These are phyloP conservation scores for Gossypium sturtianum DNA, from an alignment of 345 rosid genomes.

Conservation along the genomic window DNA sequence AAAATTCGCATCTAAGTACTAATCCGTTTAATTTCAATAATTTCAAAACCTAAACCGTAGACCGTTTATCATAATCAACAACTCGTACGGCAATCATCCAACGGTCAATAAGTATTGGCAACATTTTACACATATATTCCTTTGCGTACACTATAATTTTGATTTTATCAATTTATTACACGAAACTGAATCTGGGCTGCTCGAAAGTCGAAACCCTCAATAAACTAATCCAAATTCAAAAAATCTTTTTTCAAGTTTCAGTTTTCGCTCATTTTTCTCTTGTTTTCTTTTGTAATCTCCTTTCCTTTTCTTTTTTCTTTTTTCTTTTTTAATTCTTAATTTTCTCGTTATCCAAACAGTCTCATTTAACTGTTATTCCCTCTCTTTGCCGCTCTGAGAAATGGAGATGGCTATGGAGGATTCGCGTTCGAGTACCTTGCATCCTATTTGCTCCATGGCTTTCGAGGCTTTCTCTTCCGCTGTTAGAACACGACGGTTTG, in stretches of 20 bases:
- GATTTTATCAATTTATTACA: background rate
- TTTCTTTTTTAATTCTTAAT: background rate
- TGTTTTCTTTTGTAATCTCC: constrained; percentile 3
- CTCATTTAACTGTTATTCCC: background rate
- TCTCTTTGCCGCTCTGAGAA: background rate
- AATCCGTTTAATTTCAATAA: background rate
- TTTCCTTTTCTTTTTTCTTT: background rate
- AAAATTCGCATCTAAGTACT: background rate
- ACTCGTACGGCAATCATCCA: background rate
- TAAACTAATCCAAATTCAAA: background rate
- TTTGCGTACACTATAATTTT: background rate
- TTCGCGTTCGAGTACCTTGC: background rate
- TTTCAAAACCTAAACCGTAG: background rate
- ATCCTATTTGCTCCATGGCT: background rate
- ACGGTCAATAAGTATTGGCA: background rate
- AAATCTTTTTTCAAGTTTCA: background rate
- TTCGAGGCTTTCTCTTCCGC: background rate
- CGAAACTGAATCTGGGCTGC: background rate
- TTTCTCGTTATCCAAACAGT: constrained; percentile 14
- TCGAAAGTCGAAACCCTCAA: background rate
- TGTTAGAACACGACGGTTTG: constrained; percentile 5
- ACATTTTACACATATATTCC: background rate
- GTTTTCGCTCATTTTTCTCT: background rate
- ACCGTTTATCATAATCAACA: constrained; percentile 1
- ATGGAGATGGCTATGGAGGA: constrained; percentile 3